phyloP scores from a whole-genome alignment of 768 basidiomycete species.

The Chalciporus pseudorubinellus region DNA sequence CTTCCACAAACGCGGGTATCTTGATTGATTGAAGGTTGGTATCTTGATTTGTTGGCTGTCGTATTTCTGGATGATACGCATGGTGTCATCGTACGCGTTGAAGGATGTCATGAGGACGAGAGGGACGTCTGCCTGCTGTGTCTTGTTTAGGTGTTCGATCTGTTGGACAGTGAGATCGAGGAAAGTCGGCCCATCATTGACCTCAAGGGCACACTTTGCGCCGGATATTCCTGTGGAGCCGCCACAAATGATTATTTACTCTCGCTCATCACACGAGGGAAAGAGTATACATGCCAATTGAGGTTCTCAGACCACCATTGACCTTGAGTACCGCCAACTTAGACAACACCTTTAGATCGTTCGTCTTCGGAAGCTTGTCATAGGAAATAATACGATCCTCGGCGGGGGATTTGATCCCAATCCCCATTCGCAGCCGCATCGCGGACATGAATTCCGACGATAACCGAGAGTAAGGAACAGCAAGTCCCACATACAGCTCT shows the following conservation, averaged over 20 bases:
- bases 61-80: constrained; percentile 96
- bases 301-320: constrained; percentile 90
- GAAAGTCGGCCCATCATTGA: constrained; percentile 98
- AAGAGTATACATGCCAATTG: constrained; percentile 59
- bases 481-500: constrained; percentile 64
- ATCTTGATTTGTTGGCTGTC: constrained; percentile 93
- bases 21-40: constrained; percentile 89
- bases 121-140: constrained; percentile 84
- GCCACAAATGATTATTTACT: not conserved
- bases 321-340: constrained; percentile 96
- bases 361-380: constrained; percentile 58
- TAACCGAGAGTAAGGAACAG: constrained; percentile 7
- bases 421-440: constrained; percentile 35
- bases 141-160: constrained; percentile 92
- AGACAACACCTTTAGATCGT: constrained; percentile 67
- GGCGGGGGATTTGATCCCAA: constrained; percentile 89
- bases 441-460: not conserved
- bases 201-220: constrained; percentile 92
- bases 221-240: constrained; percentile 63
- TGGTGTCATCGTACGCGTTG: constrained; percentile 96
- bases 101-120: constrained; percentile 99
- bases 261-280: too few species aligned
- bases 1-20: constrained; percentile 90
- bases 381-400: constrained; percentile 86
- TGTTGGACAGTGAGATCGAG: constrained; percentile 92